These are phyloP conservation scores for Periconia digitata DNA, from an alignment of 2,329 filamentous ascomycete genomes.

Conservation along the genomic window DNA sequence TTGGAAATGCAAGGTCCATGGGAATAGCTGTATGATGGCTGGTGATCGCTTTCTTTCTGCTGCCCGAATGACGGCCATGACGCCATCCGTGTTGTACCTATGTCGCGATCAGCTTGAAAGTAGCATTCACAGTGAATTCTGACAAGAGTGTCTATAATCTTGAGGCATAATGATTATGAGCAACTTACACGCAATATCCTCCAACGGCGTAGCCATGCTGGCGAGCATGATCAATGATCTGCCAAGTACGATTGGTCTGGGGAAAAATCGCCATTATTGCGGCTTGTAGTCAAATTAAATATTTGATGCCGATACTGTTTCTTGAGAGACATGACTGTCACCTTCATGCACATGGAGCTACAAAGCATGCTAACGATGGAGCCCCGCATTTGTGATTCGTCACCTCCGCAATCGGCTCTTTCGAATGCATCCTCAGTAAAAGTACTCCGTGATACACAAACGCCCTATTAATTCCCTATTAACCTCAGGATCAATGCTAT, in stretches of 20 bases:
- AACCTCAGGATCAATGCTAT: background rate
- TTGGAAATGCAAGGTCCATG: conserved; percentile 14
- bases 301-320: background rate
- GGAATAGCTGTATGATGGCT: conserved; percentile 18
- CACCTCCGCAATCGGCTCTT: background rate
- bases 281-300: background rate
- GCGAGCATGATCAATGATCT: background rate
- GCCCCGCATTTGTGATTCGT: background rate
- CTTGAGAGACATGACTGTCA: background rate
- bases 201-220: background rate
- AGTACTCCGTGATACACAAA: too few relatives aligned
- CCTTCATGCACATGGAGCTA: background rate
- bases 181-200: background rate
- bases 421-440: too few relatives aligned
- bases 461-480: background rate
- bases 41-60: conserved; percentile 14
- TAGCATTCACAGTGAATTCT: background rate
- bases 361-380: background rate
- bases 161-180: background rate
- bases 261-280: background rate
- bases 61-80: conserved; percentile 15
- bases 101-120: background rate
- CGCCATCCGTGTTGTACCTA: conserved; percentile 19
- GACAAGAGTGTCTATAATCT: background rate
- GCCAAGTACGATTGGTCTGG: background rate